Evolutionary conservation across 2,329 filamentous ascomycete species (phyloP), one percentile per base, ranked within the genome.

Genomic region (Trichophyton equinum): DNA sequence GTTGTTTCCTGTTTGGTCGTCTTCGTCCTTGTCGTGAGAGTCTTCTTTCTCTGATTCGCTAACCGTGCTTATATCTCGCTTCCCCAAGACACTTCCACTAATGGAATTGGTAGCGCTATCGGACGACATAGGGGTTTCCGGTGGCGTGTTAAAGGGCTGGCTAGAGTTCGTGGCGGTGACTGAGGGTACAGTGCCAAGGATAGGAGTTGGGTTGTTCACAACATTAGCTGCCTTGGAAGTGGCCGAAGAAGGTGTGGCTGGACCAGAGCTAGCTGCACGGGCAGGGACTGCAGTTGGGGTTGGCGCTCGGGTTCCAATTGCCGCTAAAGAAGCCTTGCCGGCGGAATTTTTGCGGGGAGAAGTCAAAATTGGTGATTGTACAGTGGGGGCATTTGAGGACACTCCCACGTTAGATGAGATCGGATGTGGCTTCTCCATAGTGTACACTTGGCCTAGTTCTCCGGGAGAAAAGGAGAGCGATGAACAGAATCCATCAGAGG

Each of bases 401-500:
- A 79, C 74, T 15, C 73, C 68, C 11, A 74, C 74, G 68, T 75
- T 67, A 56, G 69, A 67, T 63, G 68, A 55, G 65, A 68, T 11
- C 30, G 46, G 65, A 69, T 70, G 64, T 70, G 73, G 68, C n/a
- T 60, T 68, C 66, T 66, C 64, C 62, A 70, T 86, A 7, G 84
- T 85, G 72, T 95, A 95, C 4, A 85, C 76, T 65, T 92, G 85
- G 11, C 94, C 94, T 0, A 99, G 78, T 72, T 99, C 94, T 7
- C 89, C 89, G 1, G 87, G 78, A 1, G 83, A 75, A 70, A 99
- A 99, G 0, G 91, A 88, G 4, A 99, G 78, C 0, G 89, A 87
- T 0, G 94, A 99, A 73, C 94, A 99, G 77, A 97, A 99, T 0
- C 94, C 94, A 73, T 99, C 94, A 0, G 94, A 96, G 0, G 94